Evolutionary conservation across 179 eudicot species (phyloP).

Genomic region (Carnegiea gigantea): DNA sequence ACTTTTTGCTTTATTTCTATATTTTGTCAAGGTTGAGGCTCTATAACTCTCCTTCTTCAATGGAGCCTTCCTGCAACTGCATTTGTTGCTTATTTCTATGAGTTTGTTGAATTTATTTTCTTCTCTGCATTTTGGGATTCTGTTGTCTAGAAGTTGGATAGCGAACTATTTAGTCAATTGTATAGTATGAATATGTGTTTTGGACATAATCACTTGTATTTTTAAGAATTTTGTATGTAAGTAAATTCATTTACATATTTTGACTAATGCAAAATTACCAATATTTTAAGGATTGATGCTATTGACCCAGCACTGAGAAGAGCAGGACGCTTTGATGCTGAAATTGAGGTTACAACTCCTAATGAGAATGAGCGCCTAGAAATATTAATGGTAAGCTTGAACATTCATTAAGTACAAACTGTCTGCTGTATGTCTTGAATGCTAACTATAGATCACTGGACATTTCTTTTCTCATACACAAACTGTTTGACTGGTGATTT

Average conservation of each 20-base stretch:
- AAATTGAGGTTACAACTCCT: slow-evolving; percentile 90
- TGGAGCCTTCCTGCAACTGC: too few relatives aligned
- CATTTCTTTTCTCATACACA: not conserved
- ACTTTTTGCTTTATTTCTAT: too few relatives aligned
- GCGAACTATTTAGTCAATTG: not conserved
- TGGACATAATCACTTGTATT: not conserved
- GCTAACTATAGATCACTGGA: not conserved
- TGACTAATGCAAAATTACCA: slow-evolving; percentile 27
- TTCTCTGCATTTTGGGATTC: not conserved
- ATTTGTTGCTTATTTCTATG: not conserved
- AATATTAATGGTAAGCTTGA: slow-evolving; percentile 57
- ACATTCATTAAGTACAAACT: not conserved
- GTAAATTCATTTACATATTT: slow-evolving; percentile 14
- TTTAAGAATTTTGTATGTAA: not conserved
- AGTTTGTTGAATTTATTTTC: not conserved
- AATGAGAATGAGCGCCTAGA: slow-evolving; percentile 74
- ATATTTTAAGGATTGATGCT: slow-evolving; percentile 66
- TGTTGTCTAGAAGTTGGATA: not conserved
- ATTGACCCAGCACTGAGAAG: slow-evolving; percentile 96
- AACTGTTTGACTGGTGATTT: slow-evolving; percentile 8
- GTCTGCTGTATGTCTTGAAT: not conserved
- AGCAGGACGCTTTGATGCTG: slow-evolving; percentile 93
- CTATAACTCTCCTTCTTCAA: too few relatives aligned
- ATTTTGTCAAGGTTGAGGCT: too few relatives aligned
- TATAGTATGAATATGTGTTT: slow-evolving; percentile 1